Evolutionary conservation across 2,329 filamentous ascomycete genomes (phyloP), one percentile per base, ranked within the genome.

Genomic region (Sporothrix sp.): DNA sequence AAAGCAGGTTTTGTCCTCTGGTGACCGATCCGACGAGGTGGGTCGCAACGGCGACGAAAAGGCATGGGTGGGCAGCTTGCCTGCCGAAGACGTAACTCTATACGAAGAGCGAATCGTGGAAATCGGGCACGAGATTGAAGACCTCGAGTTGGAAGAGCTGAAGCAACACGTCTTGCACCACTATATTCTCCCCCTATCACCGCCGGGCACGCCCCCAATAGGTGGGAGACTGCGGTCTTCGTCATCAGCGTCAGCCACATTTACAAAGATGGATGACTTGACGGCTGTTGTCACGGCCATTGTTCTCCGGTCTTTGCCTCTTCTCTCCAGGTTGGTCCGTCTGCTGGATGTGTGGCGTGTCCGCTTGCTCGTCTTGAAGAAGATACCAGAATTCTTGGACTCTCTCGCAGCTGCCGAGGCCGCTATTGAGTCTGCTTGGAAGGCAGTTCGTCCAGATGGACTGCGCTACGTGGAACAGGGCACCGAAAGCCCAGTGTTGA

Each of bases 281-380:
- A 90, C 88, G 8, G 87, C 91, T 21, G 76, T 97, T 42, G 78
- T 97, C 51, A 96, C 93, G 1, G 87, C 90, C 25, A 95, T 91
- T 30, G 85, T 95, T 16, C 69, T 98, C n/a, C 87, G 93, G 62
- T 81, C 88, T 3, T 73, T 98, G 18, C 93, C 93, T 1, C 83
- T 85, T 53, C 69, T 96, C 37, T 84, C 87, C 9, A 82, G 77
- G 50, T 68, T 98, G 20, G 81, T 80, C 50, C 75, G 77, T 8
- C 67, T 94, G n/a, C 71, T 97, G 45, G 78, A 81, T 51, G 75
- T 76, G 2, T 98, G 93, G 93, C 81, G 76, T 23, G 74, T 85
- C 36, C 83, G 93, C 18, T 68, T 97, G 13, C 69, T 78, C 1
- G 82, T 96, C 5, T 70, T 96, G 35, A 79, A 80, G 46, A 82